Percentiles rank a stretch among this genome's conserved stretches.
These are phyloP conservation scores for Elsinoe batatas DNA, from an alignment of 2,329 filamentous ascomycete genomes.

Conservation along the genomic window DNA sequence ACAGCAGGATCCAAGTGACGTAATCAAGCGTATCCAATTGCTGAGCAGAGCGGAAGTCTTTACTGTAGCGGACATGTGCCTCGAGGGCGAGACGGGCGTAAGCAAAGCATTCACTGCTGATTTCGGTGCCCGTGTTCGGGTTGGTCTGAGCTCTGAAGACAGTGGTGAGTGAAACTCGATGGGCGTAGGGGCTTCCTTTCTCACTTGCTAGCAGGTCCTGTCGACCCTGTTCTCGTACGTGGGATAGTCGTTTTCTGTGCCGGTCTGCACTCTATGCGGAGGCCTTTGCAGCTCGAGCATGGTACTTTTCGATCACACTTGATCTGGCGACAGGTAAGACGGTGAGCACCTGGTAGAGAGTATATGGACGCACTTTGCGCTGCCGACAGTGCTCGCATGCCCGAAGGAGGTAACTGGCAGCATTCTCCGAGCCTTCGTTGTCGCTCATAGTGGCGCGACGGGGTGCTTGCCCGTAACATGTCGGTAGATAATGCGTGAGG, in stretches of 20 bases:
- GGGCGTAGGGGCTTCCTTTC: not conserved
- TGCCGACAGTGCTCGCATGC: slow-evolving; percentile 16
- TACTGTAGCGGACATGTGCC: slow-evolving; percentile 15
- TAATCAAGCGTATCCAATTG: slow-evolving; percentile 12
- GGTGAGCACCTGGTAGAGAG: not conserved
- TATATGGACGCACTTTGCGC: not conserved
- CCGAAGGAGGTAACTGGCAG: slow-evolving; percentile 1
- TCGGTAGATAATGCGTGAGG: not conserved
- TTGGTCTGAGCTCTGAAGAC: slow-evolving; percentile 17
- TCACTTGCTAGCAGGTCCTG: not conserved
- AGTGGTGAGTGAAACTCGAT: slow-evolving; percentile 11
- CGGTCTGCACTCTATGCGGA: slow-evolving; percentile 13
- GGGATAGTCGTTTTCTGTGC: not conserved
- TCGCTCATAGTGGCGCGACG: slow-evolving; percentile 8
- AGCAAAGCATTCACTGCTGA: slow-evolving; percentile 17
- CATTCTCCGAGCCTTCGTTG: not conserved
- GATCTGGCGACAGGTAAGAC: slow-evolving; percentile 2
- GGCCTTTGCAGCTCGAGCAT: slow-evolving; percentile 13
- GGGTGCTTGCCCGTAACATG: not conserved
- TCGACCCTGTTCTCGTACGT: not conserved
- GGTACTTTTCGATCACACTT: slow-evolving; percentile 15
- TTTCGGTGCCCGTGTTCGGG: slow-evolving; percentile 13
- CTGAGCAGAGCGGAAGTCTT: slow-evolving; percentile 7
- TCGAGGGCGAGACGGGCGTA: slow-evolving; percentile 14
- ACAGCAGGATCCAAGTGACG: slow-evolving; percentile 17